Percentiles rank a stretch among this genome's conserved stretches.
Conservation (phyloP, 208 protist genomes). For the Lotmaria passim region DNA sequence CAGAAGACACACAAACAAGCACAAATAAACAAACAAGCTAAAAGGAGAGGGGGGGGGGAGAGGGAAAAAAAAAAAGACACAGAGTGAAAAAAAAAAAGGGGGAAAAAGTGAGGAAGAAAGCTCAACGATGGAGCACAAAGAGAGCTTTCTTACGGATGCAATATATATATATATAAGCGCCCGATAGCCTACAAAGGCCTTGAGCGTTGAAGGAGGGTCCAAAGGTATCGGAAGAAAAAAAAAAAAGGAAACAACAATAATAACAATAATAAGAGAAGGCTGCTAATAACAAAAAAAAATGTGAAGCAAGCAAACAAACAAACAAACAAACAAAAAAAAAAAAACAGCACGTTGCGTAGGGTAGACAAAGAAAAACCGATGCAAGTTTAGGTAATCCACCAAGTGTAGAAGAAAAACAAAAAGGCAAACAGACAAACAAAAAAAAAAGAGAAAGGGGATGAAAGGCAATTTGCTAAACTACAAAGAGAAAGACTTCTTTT, state of each 20-base stretch:
- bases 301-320: too few species aligned
- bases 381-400: too few species aligned
- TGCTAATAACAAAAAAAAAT: constrained; percentile 7
- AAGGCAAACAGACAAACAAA: constrained; percentile 4
- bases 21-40: constrained; percentile 16
- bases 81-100: not conserved
- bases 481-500: not conserved
- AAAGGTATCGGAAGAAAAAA: too few species aligned
- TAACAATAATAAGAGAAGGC: not conserved
- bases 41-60: not conserved
- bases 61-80: not conserved
- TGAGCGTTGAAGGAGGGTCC: too few species aligned
- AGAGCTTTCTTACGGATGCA: too few species aligned
- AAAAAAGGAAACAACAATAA: constrained; percentile 12
- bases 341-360: too few species aligned
- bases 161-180: too few species aligned
- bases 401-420: constrained; percentile 15
- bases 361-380: too few species aligned
- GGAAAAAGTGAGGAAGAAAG: not conserved
- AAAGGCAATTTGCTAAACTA: not conserved
- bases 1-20: constrained; percentile 8
- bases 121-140: not conserved
- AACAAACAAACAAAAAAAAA: too few species aligned
- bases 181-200: too few species aligned
- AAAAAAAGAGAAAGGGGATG: constrained; percentile 12